Conservation (phyloP, 2,329 filamentous ascomycete species). For the Claviceps pazoutovae region DNA sequence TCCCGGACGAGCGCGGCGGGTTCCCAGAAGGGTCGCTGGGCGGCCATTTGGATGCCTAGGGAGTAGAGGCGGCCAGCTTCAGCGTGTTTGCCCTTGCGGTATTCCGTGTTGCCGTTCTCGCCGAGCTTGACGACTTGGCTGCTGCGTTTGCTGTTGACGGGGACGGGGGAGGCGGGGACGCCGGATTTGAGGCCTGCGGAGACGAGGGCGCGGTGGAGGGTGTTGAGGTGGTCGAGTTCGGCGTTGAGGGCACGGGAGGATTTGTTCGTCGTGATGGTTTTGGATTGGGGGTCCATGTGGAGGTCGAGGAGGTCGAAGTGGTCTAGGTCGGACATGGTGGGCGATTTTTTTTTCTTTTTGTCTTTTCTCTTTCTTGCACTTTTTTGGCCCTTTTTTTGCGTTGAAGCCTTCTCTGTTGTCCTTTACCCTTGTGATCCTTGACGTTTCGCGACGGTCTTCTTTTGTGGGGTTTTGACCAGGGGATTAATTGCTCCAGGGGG, state of each 20-base stretch:
- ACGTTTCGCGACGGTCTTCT: neutral
- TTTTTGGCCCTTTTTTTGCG: neutral
- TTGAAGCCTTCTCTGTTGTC: neutral
- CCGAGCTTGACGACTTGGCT: slow-evolving; percentile 83
- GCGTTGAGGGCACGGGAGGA: slow-evolving; percentile 38
- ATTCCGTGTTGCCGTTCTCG: slow-evolving; percentile 71
- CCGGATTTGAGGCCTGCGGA: slow-evolving; percentile 40
- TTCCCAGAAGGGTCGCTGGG: slow-evolving; percentile 75
- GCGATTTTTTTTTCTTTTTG: neutral
- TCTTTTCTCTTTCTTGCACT: neutral
- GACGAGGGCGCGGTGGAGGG: slow-evolving; percentile 62
- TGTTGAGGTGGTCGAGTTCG: slow-evolving; percentile 64
- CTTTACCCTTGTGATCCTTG: neutral
- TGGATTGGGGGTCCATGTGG: slow-evolving; percentile 66
- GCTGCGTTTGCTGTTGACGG: slow-evolving; percentile 83
- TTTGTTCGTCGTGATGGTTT: slow-evolving; percentile 46
- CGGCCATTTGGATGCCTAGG: slow-evolving; percentile 81
- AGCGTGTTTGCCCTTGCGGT: slow-evolving; percentile 59
- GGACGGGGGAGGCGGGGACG: slow-evolving; percentile 72
- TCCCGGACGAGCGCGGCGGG: slow-evolving; percentile 70
- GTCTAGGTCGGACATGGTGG: slow-evolving; percentile 43
- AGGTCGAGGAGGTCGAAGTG: slow-evolving; percentile 76
- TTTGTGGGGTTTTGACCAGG: neutral
- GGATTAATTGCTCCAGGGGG: no score
- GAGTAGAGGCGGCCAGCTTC: slow-evolving; percentile 74